A percentile compares a stretch with the other conserved stretches of the same genome.
These are phyloP conservation scores for Dalbergia cultrata DNA, from an alignment of 306 rosid genomes.

Conservation along the genomic window DNA sequence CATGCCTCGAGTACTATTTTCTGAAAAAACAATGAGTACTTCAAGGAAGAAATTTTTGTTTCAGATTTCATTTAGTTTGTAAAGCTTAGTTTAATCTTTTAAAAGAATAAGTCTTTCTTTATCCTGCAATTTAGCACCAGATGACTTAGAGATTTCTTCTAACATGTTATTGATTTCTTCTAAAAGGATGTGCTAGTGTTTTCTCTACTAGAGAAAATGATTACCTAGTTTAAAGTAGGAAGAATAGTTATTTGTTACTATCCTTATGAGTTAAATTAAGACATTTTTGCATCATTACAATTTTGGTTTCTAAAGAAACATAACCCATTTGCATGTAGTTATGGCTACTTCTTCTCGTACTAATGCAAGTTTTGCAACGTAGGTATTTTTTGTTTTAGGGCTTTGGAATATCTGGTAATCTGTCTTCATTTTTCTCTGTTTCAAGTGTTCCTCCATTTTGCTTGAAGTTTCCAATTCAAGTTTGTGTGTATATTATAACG, in stretches of 20 bases:
- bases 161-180: neutral
- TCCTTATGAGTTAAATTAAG: neutral
- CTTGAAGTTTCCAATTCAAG: neutral
- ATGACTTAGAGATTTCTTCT: neutral
- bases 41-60: neutral
- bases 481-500: neutral
- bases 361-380: conserved; percentile 48
- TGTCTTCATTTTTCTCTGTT: neutral
- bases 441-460: neutral
- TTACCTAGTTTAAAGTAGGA: neutral
- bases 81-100: neutral
- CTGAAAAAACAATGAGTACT: neutral
- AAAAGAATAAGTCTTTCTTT: neutral
- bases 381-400: conserved; percentile 58
- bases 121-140: neutral
- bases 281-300: neutral
- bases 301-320: neutral
- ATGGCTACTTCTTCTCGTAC: neutral
- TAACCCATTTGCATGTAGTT: conserved; percentile 7
- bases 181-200: neutral
- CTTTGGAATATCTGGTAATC: conserved; percentile 68
- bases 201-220: neutral
- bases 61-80: neutral
- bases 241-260: neutral
- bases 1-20: too few species aligned